A percentile compares a stretch with the other conserved stretches of the same genome.
phyloP scores from a whole-genome alignment of 164 flowering plant species.

The Stephania yunnanensis region DNA sequence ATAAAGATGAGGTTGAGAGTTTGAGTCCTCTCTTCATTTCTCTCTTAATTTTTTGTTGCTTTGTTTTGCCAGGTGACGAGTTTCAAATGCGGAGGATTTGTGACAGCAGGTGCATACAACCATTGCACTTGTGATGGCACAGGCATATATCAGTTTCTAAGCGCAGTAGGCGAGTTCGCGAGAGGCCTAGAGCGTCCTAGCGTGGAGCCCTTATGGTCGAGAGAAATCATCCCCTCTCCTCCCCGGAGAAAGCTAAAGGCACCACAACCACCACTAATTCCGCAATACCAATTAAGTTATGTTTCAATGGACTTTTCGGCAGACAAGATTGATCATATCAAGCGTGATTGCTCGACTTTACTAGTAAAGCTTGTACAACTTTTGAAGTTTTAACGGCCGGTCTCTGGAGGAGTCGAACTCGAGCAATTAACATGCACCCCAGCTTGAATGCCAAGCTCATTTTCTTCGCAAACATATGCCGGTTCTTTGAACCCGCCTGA shows the following conservation, averaged over 20 bases:
- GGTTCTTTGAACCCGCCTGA: not conserved
- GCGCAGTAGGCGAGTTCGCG: not conserved
- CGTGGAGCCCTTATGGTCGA: not conserved
- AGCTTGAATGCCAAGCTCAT: not conserved
- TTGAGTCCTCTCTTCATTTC: too few relatives aligned
- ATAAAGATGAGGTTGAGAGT: too few relatives aligned
- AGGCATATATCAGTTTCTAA: not conserved
- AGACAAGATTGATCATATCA: not conserved
- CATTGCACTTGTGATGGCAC: not conserved
- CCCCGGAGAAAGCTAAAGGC: too few relatives aligned
- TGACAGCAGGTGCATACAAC: not conserved
- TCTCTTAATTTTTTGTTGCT: too few relatives aligned
- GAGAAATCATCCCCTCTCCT: not conserved
- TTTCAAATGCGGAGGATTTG: slow-evolving; percentile 3
- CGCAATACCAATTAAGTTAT: not conserved
- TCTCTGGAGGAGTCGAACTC: not conserved
- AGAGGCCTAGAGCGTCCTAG: not conserved
- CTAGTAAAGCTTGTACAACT: not conserved
- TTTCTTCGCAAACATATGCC: not conserved
- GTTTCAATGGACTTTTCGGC: not conserved
- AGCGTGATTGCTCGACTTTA: not conserved
- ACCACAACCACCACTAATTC: not conserved
- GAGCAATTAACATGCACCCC: not conserved
- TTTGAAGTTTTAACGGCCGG: not conserved
- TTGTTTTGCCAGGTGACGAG: not conserved